Evolutionary conservation across 1,284 basidiomycete genomes (phyloP), one percentile per base, ranked within the genome.

Genomic region (Cutaneotrichosporon sp.): DNA sequence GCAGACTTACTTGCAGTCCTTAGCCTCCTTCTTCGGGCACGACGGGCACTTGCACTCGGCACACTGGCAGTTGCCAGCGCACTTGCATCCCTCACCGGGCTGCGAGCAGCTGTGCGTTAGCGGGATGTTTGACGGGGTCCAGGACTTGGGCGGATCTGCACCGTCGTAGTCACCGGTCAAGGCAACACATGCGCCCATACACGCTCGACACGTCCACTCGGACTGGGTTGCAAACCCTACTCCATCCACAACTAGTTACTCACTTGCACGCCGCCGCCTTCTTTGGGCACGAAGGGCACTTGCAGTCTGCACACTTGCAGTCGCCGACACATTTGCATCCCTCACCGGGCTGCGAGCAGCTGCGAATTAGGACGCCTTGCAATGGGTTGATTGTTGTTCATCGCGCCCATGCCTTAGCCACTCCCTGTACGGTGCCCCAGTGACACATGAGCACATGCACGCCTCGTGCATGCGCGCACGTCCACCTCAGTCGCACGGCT

Each of bases 291-390:
- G 30, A 31, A 13, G 30, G 14, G 31, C 51, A 52, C 51, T 52
- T 32, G 51, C 51, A 52, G 26, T 52, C n/a, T 18, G 42, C 42
- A n/a, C 51, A 52, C 51, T 30, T 31, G 51, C 51, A 52, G 26
- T n/a, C 26, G 11, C 51, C 51, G 30, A 14, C 51, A 30, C 51
- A 52, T 13, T 7, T 30, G 50, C 50, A 51, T 30, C 22, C 22
- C 22, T 51, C 26, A 22, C 50, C 50, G n/a, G n/a, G 30, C 30
- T 32, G 30, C 14, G 30, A 52, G 51, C 51, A 52, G 51, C 31
- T 52, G 49, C 18, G 22, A 3, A 21, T 51, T 6, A 52, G 51
- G 30, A 9, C 34, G 34, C 34, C 7, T 36, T 36, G 8, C 34
- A 36, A 36, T 13, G 34, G 7, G 34, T 36, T 36, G 34, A 36